Conservation (phyloP, 1,139 yeast species). For the Geotrichum reessii region DNA sequence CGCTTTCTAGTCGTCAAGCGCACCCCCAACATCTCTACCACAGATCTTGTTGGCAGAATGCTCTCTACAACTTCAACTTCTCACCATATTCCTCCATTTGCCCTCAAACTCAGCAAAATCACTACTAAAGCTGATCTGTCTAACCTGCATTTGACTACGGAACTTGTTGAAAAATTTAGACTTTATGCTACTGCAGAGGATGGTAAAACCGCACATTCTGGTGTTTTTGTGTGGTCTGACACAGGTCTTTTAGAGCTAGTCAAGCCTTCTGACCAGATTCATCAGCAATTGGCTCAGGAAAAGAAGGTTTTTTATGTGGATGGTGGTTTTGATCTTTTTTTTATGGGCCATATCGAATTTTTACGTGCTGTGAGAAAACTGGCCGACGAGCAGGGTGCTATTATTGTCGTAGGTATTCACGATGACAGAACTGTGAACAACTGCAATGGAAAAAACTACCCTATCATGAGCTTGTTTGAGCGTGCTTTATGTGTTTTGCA, state of each 20-base stretch:
- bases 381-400: slow-evolving; percentile 31
- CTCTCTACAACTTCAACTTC: slow-evolving; percentile 46
- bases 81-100: slow-evolving; percentile 50
- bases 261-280: slow-evolving; percentile 30
- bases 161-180: slow-evolving; percentile 40
- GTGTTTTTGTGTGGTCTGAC: slow-evolving; percentile 44
- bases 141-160: slow-evolving; percentile 35
- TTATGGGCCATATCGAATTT: slow-evolving; percentile 85
- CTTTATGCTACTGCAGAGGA: slow-evolving; percentile 62
- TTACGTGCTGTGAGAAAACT: slow-evolving; percentile 43
- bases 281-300: slow-evolving; percentile 1
- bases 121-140: slow-evolving; percentile 19
- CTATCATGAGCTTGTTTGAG: slow-evolving; percentile 84
- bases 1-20: slow-evolving; percentile 83
- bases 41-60: slow-evolving; percentile 93
- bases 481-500: slow-evolving; percentile 83
- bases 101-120: slow-evolving; percentile 25
- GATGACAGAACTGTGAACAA: slow-evolving; percentile 55
- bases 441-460: slow-evolving; percentile 62
- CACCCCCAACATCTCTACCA: slow-evolving; percentile 90
- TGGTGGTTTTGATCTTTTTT: slow-evolving; percentile 89
- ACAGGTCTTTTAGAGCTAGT: slow-evolving; percentile 28
- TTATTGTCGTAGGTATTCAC: slow-evolving; percentile 63
- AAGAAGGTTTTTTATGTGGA: slow-evolving; percentile 54
- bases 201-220: slow-evolving; percentile 57